Evolutionary conservation across 2,329 filamentous ascomycete genomes (phyloP), one percentile per base, ranked within the genome.

Genomic region (Aspergillus pseudonomiae): DNA sequence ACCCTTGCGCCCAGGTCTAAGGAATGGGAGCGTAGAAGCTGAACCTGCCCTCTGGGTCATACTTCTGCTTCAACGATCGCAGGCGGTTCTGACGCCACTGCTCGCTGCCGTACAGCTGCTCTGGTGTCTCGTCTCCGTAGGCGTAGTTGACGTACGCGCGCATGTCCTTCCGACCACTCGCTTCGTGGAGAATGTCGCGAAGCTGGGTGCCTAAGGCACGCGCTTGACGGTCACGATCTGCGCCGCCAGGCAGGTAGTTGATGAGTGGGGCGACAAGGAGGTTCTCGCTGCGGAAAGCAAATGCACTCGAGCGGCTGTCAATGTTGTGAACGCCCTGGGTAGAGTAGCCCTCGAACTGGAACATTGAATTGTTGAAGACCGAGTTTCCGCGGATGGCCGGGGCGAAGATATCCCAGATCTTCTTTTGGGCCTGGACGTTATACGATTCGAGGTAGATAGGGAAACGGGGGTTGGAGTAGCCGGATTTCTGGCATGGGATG

Each of bases 271-370:
- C 69, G n/a, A 67, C 63, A 39, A 84, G 78, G 10, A 85, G 66
- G 66, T 82, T 80, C 59, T 82, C 79, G 2, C 71, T 65, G 2
- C 84, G 80, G 72, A 79, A 80, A 21, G 83, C 77, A 62, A 80
- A 86, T 1, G 84, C 83, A 3, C 79, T 77, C 1, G 78, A 75
- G 10, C 71, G 69, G 30, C 65, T 67, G 53, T 71, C 64, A 43
- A 83, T 68, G 0, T 71, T 73, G 58, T 78, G 69, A 2, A 87
- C 79, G 1, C 80, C 85, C 26, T 80, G 71, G 7, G 71, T 73
- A 1, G 84, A 79, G 73, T 87, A 88, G 5, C 82, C 82, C 68
- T 88, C 85, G 59, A 87, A 84, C 80, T 86, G 82, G 74, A 86
- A 83, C 52, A 86, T 74, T 1, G 80, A 80, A 65, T 76, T 68